Conservation (phyloP, 75 land plant species). For the Sequoiadendron giganteum region DNA sequence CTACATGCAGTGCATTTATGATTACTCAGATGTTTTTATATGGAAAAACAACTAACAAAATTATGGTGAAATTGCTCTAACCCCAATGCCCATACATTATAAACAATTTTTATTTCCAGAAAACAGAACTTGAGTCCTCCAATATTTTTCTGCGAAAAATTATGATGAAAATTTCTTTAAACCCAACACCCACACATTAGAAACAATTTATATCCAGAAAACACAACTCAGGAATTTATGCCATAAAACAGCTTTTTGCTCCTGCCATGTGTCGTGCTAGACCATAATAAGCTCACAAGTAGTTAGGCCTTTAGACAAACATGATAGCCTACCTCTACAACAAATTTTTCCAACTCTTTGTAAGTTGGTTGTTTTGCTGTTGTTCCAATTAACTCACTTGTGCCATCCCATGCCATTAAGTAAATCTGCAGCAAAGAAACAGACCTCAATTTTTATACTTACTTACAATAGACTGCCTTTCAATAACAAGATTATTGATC, state of each 20-base stretch:
- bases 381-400: slow-evolving; percentile 35
- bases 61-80: neutral
- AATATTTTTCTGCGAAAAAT: neutral
- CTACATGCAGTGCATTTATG: neutral
- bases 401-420: slow-evolving; percentile 57
- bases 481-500: neutral
- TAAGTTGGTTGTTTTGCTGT: slow-evolving; percentile 38
- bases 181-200: neutral
- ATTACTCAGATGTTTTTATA: neutral
- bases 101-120: neutral
- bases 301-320: neutral
- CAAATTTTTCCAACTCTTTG: slow-evolving; percentile 48
- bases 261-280: neutral
- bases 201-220: neutral
- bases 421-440: slow-evolving; percentile 27
- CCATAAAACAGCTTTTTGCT: neutral
- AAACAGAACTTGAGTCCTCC: neutral
- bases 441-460: neutral
- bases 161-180: neutral
- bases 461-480: neutral
- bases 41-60: neutral
- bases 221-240: neutral
- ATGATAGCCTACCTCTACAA: slow-evolving; percentile 34
- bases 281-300: neutral
- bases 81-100: neutral